Percentiles rank a stretch among this genome's conserved stretches.
phyloP scores from a whole-genome alignment of 2,329 filamentous ascomycete species.

The Trichoderma asperellum region DNA sequence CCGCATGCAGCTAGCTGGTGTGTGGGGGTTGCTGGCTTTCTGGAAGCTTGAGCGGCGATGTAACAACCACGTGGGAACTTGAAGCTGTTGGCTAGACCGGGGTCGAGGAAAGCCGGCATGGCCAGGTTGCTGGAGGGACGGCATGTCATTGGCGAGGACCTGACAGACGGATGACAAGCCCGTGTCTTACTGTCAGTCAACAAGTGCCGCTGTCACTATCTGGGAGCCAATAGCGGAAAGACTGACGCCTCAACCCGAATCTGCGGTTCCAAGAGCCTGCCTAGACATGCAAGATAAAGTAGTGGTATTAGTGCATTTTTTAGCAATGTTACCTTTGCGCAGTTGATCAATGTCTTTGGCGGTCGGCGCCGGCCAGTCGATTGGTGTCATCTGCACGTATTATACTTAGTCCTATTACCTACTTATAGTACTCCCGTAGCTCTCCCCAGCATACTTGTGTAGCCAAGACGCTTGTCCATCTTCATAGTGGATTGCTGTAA shows the following conservation, averaged over 20 bases:
- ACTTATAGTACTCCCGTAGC: neutral
- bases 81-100: neutral
- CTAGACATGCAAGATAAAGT: neutral
- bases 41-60: neutral
- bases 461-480: no score
- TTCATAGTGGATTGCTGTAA: neutral
- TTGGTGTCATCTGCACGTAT: neutral
- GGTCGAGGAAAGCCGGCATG: constrained; percentile 9
- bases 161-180: neutral
- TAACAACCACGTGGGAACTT: constrained; percentile 13
- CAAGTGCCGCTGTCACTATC: neutral
- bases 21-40: constrained; percentile 10
- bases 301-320: neutral
- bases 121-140: constrained; percentile 2
- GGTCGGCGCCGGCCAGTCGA: neutral
- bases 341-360: neutral
- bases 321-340: neutral
- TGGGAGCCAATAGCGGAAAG: neutral
- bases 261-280: neutral
- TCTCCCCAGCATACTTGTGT: neutral
- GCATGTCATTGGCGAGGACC: neutral
- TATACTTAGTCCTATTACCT: no score
- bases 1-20: neutral
- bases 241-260: neutral
- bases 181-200: neutral